Base-by-base conservation (phyloP, 495 filamentous ascomycete genomes). In the Cairneyella variabilis region DNA sequence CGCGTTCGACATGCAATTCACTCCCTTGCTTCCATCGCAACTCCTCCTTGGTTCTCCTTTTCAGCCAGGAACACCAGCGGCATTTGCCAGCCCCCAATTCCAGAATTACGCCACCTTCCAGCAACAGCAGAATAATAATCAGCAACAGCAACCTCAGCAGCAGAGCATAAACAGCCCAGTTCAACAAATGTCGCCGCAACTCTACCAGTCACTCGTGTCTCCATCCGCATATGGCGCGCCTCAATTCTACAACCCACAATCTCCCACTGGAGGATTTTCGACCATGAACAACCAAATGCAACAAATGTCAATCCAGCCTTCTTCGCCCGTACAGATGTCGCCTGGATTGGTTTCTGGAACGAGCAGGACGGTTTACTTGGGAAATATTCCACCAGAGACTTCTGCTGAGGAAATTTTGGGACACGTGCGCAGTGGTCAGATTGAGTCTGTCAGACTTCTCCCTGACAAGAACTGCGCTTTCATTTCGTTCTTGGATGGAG, bases 391-490 rank as follows among this genome's bases (percentile, higher is more conserved):
- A 28, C 88, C 91, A 18, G 93, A 98, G 75, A 97, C 93, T n/a
- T 85, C 88, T 30, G 95, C 95, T 18, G 93, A 98, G 74, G 93
- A 98, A 72, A 97, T 98, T 60, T 76, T 98, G 44, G 89, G 92
- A 56, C 93, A 98, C 65, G 93, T 98, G 45, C 84, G 93, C 43
- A 97, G 95, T 69, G 93, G 93, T 28, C 95, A 97, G 63, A 98
- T 98, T 68, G 93, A 98, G 74, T 97, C 95, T 21, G 93, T 97
- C 32, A 84, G 93, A 56, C 77, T 97, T 58, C 80, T 98, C 30
- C 89, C 91, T 16, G 93, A 98, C 72, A 98, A 97, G 88, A 98
- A 97, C 76, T 98, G 93, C 70, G 93, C 93, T 54, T 98, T 98
- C 75, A 98, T 98, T 64, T 98, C 93, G 11, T 98, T 98, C 72